phyloP scores from a whole-genome alignment of 805 yeast species.

The Candida mattraensis region DNA sequence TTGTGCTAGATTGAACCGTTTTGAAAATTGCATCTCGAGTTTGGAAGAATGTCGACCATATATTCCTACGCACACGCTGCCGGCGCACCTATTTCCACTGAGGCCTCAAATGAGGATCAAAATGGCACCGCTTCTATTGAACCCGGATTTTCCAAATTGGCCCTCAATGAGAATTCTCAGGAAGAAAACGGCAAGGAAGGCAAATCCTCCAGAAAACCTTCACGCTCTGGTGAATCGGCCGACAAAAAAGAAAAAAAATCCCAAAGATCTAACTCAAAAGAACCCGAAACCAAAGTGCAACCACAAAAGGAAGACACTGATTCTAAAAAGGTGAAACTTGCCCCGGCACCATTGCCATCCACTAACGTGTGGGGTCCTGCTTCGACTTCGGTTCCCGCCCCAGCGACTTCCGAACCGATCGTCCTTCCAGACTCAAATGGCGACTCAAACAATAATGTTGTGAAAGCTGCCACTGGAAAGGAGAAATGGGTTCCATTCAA shows the following conservation, averaged over 20 bases:
- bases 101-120: conserved; percentile 6
- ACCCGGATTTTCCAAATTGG: conserved; percentile 13
- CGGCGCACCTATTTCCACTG: conserved; percentile 23
- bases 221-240: conserved; percentile 1
- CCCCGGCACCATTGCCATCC: conserved; percentile 67
- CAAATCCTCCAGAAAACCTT: conserved; percentile 4
- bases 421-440: conserved; percentile 25
- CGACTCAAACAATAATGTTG: conserved; percentile 17
- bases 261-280: conserved; percentile 7
- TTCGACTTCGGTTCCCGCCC: conserved; percentile 29
- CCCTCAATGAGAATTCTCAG: conserved; percentile 8
- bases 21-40: background rate
- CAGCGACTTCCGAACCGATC: conserved; percentile 40
- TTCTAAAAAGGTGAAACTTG: conserved; percentile 37
- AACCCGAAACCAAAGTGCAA: conserved; percentile 11
- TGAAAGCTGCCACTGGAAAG: conserved; percentile 41
- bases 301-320: conserved; percentile 23
- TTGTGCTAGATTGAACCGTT: too few relatives aligned
- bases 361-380: conserved; percentile 60
- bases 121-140: conserved; percentile 9
- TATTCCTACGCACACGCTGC: conserved; percentile 37
- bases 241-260: conserved; percentile 15
- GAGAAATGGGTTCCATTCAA: conserved; percentile 76
- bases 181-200: conserved; percentile 8
- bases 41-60: conserved; percentile 25